These are phyloP conservation scores for Pichia sp. DNA, from an alignment of 1,139 yeast species.

Conservation along the genomic window DNA sequence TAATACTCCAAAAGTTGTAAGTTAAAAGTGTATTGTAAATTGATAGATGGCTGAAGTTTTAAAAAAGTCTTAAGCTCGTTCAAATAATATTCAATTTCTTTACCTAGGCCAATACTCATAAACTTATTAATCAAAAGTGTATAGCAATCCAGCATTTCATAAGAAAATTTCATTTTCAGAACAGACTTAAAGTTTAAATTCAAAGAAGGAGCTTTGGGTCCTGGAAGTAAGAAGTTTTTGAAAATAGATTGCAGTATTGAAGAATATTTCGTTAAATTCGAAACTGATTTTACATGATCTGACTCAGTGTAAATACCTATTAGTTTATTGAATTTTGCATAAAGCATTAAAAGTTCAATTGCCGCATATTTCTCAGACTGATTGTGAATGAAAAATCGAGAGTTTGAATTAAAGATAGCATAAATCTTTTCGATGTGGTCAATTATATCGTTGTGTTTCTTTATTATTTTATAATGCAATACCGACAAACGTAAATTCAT, in stretches of 20 bases:
- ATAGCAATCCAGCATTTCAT: constrained; percentile 30
- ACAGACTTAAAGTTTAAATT: constrained; percentile 21
- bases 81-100: constrained; percentile 43
- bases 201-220: constrained; percentile 3
- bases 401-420: background rate
- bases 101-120: constrained; percentile 42
- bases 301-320: constrained; percentile 23
- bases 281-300: constrained; percentile 22
- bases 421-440: background rate
- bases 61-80: constrained; percentile 38
- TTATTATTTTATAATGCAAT: background rate
- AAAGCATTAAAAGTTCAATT: constrained; percentile 29
- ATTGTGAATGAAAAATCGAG: constrained; percentile 12
- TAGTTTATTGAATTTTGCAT: constrained; percentile 31
- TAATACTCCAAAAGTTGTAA: constrained; percentile 15
- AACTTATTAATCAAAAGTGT: constrained; percentile 30
- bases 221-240: constrained; percentile 27
- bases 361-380: constrained; percentile 24
- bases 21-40: constrained; percentile 23
- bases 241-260: constrained; percentile 36
- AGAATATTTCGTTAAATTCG: constrained; percentile 31
- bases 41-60: constrained; percentile 24
- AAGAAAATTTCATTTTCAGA: constrained; percentile 28
- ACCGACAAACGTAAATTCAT: background rate
- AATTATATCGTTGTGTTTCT: background rate